These are phyloP conservation scores for Escovopsis sp. DNA, from an alignment of 2,329 filamentous ascomycete genomes.

Conservation along the genomic window DNA sequence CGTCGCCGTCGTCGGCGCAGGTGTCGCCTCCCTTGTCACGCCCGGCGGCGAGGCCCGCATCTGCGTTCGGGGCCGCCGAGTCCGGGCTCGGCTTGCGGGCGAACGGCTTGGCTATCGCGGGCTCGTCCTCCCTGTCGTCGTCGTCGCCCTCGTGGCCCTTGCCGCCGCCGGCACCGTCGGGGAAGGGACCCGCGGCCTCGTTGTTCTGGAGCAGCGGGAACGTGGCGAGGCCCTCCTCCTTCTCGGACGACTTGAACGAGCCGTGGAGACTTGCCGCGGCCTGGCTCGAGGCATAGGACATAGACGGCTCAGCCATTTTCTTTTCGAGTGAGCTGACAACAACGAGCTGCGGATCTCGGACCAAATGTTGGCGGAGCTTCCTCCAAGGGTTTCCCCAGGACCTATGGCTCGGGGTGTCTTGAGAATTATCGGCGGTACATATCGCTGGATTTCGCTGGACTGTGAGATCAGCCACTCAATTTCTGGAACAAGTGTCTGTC, in stretches of 20 bases:
- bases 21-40: conserved; percentile 9
- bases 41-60: conserved; percentile 1
- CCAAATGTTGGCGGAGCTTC: too few relatives aligned
- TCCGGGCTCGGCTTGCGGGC: conserved; percentile 40
- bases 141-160: conserved; percentile 31
- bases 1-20: neutral
- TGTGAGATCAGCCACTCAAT: too few relatives aligned
- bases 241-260: neutral
- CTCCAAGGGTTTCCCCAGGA: too few relatives aligned
- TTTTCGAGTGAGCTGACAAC: too few relatives aligned
- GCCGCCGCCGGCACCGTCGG: conserved; percentile 12
- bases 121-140: conserved; percentile 45
- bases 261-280: neutral
- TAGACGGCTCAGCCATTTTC: neutral
- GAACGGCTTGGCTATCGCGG: conserved; percentile 42
- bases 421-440: too few relatives aligned
- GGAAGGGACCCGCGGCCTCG: conserved; percentile 15
- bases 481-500: too few relatives aligned
- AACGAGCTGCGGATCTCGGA: too few relatives aligned
- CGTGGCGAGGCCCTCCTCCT: conserved; percentile 13
- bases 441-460: too few relatives aligned
- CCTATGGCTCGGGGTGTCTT: too few relatives aligned
- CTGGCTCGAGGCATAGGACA: neutral
- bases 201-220: conserved; percentile 24
- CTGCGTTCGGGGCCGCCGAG: conserved; percentile 14